Percentiles rank a stretch among this genome's conserved stretches.
phyloP scores from a whole-genome alignment of 495 filamentous ascomycete species.

The Immersiella caudata region DNA sequence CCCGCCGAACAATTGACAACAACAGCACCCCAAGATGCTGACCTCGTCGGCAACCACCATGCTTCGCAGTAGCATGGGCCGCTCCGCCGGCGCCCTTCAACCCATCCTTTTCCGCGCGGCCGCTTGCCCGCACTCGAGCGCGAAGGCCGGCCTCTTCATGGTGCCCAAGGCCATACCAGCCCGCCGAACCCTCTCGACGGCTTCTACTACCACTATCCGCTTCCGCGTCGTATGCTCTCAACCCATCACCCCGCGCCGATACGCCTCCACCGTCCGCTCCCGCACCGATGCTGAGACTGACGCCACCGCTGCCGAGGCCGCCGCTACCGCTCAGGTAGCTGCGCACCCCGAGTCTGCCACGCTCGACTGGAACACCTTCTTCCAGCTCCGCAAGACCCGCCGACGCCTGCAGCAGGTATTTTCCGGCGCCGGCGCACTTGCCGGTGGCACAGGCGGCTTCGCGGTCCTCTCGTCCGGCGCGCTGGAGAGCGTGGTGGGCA shows the following conservation, averaged over 20 bases:
- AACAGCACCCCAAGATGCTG: constrained; percentile 30
- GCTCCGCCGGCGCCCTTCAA: constrained; percentile 31
- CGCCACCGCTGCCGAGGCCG: constrained; percentile 29
- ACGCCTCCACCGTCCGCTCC: constrained; percentile 18
- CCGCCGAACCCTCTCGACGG: constrained; percentile 4
- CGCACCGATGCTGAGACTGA: constrained; percentile 32
- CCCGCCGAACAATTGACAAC: neutral
- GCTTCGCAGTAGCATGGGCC: constrained; percentile 37
- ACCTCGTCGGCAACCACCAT: constrained; percentile 37
- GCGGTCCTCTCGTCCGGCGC: constrained; percentile 64
- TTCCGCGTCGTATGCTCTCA: constrained; percentile 21
- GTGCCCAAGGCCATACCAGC: neutral
- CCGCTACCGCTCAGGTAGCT: constrained; percentile 28
- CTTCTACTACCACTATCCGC: neutral
- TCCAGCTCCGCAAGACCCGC: constrained; percentile 81
- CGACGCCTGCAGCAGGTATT: constrained; percentile 79
- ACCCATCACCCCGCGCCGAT: constrained; percentile 19
- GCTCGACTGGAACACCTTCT: constrained; percentile 92
- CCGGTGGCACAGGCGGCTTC: constrained; percentile 62
- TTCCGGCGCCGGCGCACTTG: constrained; percentile 65
- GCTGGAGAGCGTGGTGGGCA: constrained; percentile 66
- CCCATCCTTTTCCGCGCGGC: constrained; percentile 35
- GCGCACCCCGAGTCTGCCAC: constrained; percentile 32
- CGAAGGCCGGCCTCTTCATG: neutral
- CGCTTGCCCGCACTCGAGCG: constrained; percentile 29